Conservation (phyloP, 2,329 filamentous ascomycete species). For the Diaporthe citrichinensis region DNA sequence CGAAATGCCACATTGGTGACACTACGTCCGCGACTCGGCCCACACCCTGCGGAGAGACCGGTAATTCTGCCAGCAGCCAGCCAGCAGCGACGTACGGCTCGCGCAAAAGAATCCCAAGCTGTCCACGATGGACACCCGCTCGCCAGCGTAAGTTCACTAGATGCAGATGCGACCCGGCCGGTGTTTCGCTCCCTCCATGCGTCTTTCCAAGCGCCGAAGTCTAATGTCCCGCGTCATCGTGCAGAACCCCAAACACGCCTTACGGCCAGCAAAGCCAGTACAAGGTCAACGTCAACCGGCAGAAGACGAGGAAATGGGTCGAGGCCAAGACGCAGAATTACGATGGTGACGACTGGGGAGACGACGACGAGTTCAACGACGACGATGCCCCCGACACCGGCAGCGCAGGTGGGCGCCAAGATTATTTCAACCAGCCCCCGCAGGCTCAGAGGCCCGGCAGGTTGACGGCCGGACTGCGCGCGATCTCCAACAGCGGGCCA, state of each 20-base stretch:
- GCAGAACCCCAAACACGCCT: conserved; percentile 46
- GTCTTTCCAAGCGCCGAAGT: conserved; percentile 9
- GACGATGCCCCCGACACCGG: conserved; percentile 64
- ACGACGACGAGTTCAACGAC: conserved; percentile 75
- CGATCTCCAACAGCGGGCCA: conserved; percentile 35
- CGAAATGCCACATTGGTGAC: conserved; percentile 32
- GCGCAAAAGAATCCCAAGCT: not conserved
- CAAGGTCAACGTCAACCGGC: conserved; percentile 87
- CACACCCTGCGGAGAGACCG: conserved; percentile 19
- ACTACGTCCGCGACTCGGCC: conserved; percentile 23
- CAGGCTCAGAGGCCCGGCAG: conserved; percentile 40
- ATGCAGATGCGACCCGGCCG: not conserved
- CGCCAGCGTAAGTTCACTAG: conserved; percentile 38
- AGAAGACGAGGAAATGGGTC: conserved; percentile 95
- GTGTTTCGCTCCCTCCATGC: conserved; percentile 27
- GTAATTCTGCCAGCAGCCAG: not conserved
- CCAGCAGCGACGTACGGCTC: conserved; percentile 6
- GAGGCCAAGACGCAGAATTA: conserved; percentile 90
- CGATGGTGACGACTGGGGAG: conserved; percentile 95
- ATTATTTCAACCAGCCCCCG: conserved; percentile 31
- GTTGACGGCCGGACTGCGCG: conserved; percentile 38
- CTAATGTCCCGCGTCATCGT: conserved; percentile 36
- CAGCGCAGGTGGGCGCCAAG: conserved; percentile 40
- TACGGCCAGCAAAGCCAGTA: conserved; percentile 62
- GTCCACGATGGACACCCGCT: conserved; percentile 35